Evolutionary conservation across 2,329 filamentous ascomycete genomes (phyloP).

Genomic region (Metarhizium brunneum): DNA sequence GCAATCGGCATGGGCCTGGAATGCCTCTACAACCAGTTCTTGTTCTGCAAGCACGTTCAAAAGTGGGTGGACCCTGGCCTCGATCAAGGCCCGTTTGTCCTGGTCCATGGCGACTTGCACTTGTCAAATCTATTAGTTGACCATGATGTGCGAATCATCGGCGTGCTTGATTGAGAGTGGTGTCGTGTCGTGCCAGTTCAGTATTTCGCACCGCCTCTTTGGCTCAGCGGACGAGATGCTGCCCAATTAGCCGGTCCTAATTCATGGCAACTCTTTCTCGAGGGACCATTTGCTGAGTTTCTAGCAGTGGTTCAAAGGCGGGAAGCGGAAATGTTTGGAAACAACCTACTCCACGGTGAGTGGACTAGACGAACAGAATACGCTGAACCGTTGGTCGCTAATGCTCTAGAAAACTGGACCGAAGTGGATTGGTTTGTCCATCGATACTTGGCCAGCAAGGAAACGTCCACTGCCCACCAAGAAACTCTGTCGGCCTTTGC

Average conservation of each 20-base stretch:
- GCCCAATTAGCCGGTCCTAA: neutral
- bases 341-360: neutral
- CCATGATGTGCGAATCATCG: neutral
- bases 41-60: neutral
- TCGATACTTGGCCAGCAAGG: neutral
- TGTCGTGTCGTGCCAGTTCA: neutral
- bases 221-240: neutral
- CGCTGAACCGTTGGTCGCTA: neutral
- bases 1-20: neutral
- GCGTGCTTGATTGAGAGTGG: neutral
- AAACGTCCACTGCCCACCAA: neutral
- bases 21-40: neutral
- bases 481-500: neutral
- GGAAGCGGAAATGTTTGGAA: neutral
- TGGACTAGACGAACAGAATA: neutral
- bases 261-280: neutral
- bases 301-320: neutral
- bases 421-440: neutral
- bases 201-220: neutral
- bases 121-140: neutral
- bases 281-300: neutral
- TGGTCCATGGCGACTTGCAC: neutral
- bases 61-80: neutral
- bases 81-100: neutral
- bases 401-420: constrained; percentile 2